Percentiles rank a stretch among this genome's conserved stretches.
phyloP scores from a whole-genome alignment of 108 stramenopile genomes.

The Skeletonema menzelii region DNA sequence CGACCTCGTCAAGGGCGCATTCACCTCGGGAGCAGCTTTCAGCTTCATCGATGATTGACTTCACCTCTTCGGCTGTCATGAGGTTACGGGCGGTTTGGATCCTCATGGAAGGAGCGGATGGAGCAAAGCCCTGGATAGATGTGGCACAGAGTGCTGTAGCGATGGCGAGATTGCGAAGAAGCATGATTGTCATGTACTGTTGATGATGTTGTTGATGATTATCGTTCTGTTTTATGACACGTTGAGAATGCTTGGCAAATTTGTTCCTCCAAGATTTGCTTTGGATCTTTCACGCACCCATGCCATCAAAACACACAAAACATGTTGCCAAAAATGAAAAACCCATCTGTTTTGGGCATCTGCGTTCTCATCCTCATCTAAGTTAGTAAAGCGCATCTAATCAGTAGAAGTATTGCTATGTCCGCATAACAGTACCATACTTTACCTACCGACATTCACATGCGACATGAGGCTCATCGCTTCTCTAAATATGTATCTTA shows the following conservation, averaged over 20 bases:
- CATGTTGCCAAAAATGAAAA: no score
- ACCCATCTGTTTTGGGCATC: not conserved
- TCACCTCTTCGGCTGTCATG: slow-evolving; percentile 63
- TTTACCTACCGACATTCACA: no score
- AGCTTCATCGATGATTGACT: slow-evolving; percentile 55
- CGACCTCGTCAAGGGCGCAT: slow-evolving; percentile 80
- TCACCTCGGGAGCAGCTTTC: slow-evolving; percentile 63
- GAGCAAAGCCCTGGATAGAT: slow-evolving; percentile 31
- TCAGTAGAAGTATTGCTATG: no score
- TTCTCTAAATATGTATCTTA: no score
- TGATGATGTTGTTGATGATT: not conserved
- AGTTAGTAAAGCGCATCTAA: no score
- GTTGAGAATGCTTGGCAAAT: no score
- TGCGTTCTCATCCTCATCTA: not conserved
- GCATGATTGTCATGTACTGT: slow-evolving; percentile 5
- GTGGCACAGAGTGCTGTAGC: slow-evolving; percentile 27
- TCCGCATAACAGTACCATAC: no score
- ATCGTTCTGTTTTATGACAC: not conserved
- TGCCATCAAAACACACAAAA: not conserved
- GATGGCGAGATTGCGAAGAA: slow-evolving; percentile 44
- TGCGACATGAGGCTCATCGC: no score
- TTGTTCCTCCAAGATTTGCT: not conserved
- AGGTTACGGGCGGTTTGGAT: slow-evolving; percentile 58
- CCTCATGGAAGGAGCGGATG: slow-evolving; percentile 2
- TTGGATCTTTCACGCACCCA: not conserved